Evolutionary conservation across 208 protist species (phyloP).

Genomic region (Acanthamoeba divionensis): DNA sequence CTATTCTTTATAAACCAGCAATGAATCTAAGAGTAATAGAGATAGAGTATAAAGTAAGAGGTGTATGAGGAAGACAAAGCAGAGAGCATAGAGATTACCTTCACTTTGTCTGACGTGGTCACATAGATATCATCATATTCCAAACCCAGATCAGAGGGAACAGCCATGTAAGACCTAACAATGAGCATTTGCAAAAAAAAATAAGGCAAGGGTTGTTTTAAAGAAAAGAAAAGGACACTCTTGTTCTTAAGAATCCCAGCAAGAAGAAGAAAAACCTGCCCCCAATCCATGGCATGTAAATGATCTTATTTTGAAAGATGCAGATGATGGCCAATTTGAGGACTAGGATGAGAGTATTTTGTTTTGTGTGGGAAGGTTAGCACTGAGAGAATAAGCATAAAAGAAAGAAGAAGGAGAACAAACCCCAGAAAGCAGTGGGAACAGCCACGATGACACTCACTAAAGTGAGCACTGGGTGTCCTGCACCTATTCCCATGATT

Average conservation of each 20-base stretch:
- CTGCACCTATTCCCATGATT: neutral
- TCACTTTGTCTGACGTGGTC: neutral
- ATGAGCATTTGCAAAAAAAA: neutral
- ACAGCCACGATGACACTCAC: neutral
- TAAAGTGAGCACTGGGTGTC: constrained; percentile 16
- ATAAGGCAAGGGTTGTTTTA: neutral
- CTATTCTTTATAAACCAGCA: constrained; percentile 34
- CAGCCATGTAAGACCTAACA: neutral
- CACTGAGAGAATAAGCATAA: neutral
- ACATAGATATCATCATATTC: constrained; percentile 5
- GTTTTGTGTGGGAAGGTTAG: neutral
- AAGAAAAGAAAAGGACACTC: neutral
- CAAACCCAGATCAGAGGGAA: neutral
- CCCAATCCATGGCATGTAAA: constrained; percentile 45
- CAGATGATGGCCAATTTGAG: neutral
- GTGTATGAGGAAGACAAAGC: neutral
- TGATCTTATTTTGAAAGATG: constrained; percentile 35
- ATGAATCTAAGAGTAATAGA: neutral
- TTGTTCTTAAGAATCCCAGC: neutral
- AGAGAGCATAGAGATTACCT: neutral
- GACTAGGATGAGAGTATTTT: neutral
- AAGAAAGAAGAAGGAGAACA: neutral
- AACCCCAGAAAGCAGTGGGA: constrained; percentile 13
- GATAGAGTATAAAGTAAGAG: neutral
- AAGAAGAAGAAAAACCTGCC: no score